phyloP scores from a whole-genome alignment of 2,329 filamentous ascomycete genomes.

The Colletotrichum viniferum region DNA sequence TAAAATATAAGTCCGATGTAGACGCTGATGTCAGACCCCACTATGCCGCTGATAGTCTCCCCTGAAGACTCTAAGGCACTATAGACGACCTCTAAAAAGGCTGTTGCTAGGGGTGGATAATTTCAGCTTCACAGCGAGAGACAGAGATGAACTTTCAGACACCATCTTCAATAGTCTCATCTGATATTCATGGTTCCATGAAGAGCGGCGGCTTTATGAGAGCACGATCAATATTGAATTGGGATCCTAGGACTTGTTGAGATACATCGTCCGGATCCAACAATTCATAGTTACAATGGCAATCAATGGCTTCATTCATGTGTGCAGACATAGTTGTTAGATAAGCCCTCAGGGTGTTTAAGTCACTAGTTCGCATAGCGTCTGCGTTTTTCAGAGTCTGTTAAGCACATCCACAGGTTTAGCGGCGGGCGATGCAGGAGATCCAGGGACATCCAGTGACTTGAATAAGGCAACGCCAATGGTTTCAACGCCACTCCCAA shows the following conservation, averaged over 20 bases:
- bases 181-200: not conserved
- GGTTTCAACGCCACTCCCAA: constrained; percentile 46
- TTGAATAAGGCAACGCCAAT: constrained; percentile 52
- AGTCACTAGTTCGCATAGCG: too few species aligned
- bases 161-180: not conserved
- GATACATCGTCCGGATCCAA: too few species aligned
- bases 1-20: constrained; percentile 25
- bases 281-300: too few species aligned
- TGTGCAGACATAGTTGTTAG: too few species aligned
- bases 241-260: too few species aligned
- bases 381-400: too few species aligned
- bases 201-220: not conserved
- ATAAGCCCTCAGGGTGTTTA: too few species aligned
- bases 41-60: not conserved
- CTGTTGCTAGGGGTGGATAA: constrained; percentile 37
- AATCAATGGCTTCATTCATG: too few species aligned
- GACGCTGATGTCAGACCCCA: not conserved
- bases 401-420: too few species aligned
- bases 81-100: constrained; percentile 36
- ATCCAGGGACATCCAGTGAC: constrained; percentile 47
- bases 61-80: constrained; percentile 31
- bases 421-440: constrained; percentile 27
- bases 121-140: constrained; percentile 27
- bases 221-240: not conserved
- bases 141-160: constrained; percentile 26